Conservation (phyloP, 192 early-diverging fungal species). For the Gonapodya sp. region DNA sequence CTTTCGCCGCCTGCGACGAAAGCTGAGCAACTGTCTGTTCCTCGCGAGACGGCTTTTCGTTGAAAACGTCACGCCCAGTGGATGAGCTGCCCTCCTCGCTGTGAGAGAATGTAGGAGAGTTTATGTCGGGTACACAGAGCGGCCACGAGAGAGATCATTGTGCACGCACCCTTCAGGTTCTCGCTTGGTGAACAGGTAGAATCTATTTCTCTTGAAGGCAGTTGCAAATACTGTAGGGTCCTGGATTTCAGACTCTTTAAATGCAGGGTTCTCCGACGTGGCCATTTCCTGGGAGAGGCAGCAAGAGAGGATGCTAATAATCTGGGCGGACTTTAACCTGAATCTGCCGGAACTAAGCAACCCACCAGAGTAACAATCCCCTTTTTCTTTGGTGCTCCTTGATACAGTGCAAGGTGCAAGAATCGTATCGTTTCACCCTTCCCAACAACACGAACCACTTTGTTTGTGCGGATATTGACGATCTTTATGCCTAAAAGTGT, state of each 20-base stretch:
- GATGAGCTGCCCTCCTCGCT: conserved; percentile 11
- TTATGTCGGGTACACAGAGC: neutral
- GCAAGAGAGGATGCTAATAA: conserved; percentile 8
- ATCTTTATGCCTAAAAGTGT: conserved; percentile 95
- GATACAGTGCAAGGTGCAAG: conserved; percentile 77
- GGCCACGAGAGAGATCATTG: neutral
- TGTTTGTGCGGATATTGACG: conserved; percentile 77
- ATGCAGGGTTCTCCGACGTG: conserved; percentile 71
- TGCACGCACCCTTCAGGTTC: conserved; percentile 65
- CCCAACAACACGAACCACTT: conserved; percentile 75
- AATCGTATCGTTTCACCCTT: conserved; percentile 86
- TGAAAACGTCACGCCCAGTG: conserved; percentile 77
- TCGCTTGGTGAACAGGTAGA: conserved; percentile 83
- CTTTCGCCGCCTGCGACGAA: conserved; percentile 45
- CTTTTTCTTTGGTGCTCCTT: conserved; percentile 81
- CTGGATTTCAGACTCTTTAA: conserved; percentile 47
- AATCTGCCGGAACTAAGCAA: neutral
- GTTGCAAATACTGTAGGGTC: conserved; percentile 90
- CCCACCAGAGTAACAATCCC: conserved; percentile 56
- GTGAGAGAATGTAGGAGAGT: neutral
- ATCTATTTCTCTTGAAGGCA: conserved; percentile 82
- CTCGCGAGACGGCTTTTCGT: conserved; percentile 92
- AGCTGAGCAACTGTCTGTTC: conserved; percentile 77
- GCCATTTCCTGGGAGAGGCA: conserved; percentile 56
- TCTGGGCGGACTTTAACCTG: neutral